Conservation (phyloP, 345 rosid species). For the Hevea brasiliensis region DNA sequence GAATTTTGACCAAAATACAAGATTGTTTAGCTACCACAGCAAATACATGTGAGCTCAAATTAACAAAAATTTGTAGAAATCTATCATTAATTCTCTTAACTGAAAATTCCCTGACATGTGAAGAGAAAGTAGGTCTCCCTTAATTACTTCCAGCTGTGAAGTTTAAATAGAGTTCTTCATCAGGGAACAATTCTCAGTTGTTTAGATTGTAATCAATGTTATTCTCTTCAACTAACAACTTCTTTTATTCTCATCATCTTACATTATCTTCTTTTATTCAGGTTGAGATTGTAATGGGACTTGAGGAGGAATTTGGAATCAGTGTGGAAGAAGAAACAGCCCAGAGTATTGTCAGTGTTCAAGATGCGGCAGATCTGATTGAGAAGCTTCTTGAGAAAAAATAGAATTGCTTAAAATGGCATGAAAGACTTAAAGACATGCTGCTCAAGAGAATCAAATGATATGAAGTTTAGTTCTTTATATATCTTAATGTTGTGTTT, state of each 20-base stretch:
- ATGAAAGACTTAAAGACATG: constrained; percentile 1
- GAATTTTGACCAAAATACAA: not conserved
- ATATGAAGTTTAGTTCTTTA: constrained; percentile 11
- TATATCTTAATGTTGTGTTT: not conserved
- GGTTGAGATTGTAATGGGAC: constrained; percentile 83
- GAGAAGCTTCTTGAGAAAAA: constrained; percentile 48
- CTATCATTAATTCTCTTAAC: no score
- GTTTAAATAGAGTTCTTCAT: not conserved
- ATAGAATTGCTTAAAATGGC: constrained; percentile 18
- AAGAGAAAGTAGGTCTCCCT: not conserved
- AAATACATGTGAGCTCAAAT: no score
- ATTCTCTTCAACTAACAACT: not conserved
- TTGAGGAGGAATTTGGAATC: constrained; percentile 72
- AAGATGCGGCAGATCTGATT: constrained; percentile 73
- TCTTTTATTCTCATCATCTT: not conserved
- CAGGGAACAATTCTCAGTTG: not conserved
- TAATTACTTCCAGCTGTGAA: not conserved
- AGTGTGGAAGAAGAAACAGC: constrained; percentile 74
- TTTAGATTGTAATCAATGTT: not conserved
- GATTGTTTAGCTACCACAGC: not conserved
- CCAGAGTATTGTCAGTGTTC: constrained; percentile 53
- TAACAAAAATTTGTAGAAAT: not conserved
- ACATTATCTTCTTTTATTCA: constrained; percentile 7
- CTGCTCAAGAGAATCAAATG: no score
- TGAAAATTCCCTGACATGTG: not conserved